Base-by-base conservation (phyloP, 169 alveolate species). In the Cryptosporidium muris region DNA sequence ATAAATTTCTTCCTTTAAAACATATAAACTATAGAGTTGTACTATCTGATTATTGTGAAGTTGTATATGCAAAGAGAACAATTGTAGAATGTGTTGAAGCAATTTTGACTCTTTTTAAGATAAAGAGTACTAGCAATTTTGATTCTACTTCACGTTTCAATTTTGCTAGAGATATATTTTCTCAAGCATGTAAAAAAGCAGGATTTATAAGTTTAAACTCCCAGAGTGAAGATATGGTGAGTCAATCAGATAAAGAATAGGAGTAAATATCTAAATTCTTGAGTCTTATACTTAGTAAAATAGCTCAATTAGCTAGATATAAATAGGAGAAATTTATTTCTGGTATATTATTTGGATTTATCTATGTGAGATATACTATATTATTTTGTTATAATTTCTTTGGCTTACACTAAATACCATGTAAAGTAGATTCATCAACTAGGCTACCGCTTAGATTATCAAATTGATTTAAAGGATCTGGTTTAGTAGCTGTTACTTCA, bases 81-180 rank as follows among this genome's bases (percentile, higher is more conserved):
- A 62, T 74, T 74, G 40, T 56, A 58, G 85, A 74, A 58, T 74
- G 85, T 60, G 85, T 63, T 11, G 85, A 74, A 14, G 85, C 74
- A 40, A 54, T 74, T 47, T 58, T 14, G 40, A 58, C 63, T 1
- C 60, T 74, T 43, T 74, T 74, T 47, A 74, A 74, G 58, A 48
- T 74, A 25, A 74, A 74, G 16, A 34, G 74, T 14, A 68, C 54
- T 14, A 56, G 64, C 6, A 43, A 74, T 60, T 74, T 56, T 48
- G 68, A 74, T 1, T n/a, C 63, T 47, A 74, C 47, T 16, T 60
- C 54, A 48, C 42, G 85, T 14, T 74, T 58, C 54, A 52, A 60
- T 42, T 42, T 68, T 34, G 45, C 60, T 34, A 58, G 48, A 64
- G 43, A 6, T 58, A 14, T 45, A n/a, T 48, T 74, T 6, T 25